A percentile compares a stretch with the other conserved stretches of the same genome.
Evolutionary conservation across 2,329 filamentous ascomycete species (phyloP).

Genomic region (Epichloe uncinata): DNA sequence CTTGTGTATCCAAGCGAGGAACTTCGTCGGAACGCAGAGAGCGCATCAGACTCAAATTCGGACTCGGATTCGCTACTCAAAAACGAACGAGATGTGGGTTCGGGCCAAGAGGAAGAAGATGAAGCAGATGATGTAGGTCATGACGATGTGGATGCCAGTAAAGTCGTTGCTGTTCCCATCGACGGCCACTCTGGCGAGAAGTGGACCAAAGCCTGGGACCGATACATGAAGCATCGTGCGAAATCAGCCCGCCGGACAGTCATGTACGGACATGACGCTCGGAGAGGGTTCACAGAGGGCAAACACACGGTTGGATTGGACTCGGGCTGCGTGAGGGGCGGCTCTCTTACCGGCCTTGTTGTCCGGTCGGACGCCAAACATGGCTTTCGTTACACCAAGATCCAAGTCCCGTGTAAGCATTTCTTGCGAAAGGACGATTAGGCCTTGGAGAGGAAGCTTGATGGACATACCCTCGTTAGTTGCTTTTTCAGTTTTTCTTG

Average conservation of each 20-base stretch:
- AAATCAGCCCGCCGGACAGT: slow-evolving; percentile 44
- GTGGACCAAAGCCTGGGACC: slow-evolving; percentile 55
- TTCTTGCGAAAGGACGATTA: neutral
- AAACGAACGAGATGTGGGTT: neutral
- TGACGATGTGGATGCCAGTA: slow-evolving; percentile 4
- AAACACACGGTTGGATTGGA: slow-evolving; percentile 76
- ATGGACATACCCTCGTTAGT: neutral
- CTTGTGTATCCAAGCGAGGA: slow-evolving; percentile 42
- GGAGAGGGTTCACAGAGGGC: slow-evolving; percentile 45
- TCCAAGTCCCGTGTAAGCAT: slow-evolving; percentile 28
- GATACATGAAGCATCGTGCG: slow-evolving; percentile 26
- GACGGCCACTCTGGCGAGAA: slow-evolving; percentile 39
- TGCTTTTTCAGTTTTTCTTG: neutral
- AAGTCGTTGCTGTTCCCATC: slow-evolving; percentile 21
- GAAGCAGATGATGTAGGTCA: neutral
- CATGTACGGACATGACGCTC: slow-evolving; percentile 79
- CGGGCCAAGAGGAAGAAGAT: slow-evolving; percentile 8
- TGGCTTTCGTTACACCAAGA: slow-evolving; percentile 22
- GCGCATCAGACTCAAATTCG: neutral
- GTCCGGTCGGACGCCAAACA: slow-evolving; percentile 38
- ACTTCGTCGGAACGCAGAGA: slow-evolving; percentile 22
- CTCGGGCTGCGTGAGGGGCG: slow-evolving; percentile 66
- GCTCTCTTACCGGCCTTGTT: slow-evolving; percentile 62
- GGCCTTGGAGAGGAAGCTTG: neutral
- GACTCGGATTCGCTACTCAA: neutral